phyloP scores from a whole-genome alignment of 129 eudicot genomes.

The Calendula officinalis region DNA sequence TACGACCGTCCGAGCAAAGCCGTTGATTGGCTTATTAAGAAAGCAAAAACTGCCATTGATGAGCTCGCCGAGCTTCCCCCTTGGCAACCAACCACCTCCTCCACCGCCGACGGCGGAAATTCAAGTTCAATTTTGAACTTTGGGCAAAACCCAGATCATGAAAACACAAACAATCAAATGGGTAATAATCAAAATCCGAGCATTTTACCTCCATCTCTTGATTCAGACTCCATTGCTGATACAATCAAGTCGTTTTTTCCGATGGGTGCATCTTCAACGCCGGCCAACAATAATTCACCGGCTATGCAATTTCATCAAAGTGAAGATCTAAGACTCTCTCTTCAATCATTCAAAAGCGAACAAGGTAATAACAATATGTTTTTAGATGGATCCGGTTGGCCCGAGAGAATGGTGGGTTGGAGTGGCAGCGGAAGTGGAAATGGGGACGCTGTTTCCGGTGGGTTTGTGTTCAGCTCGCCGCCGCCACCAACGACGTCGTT shows the following conservation, averaged over 20 bases:
- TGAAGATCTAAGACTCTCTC: slow-evolving; percentile 47
- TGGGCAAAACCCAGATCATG: slow-evolving; percentile 28
- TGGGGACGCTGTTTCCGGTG: slow-evolving; percentile 24
- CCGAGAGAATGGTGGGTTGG: slow-evolving; percentile 41
- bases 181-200: slow-evolving; percentile 18
- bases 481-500: slow-evolving; percentile 27
- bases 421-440: slow-evolving; percentile 27
- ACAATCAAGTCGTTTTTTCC: slow-evolving; percentile 75
- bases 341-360: too few species aligned
- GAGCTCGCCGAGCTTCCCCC: slow-evolving; percentile 75
- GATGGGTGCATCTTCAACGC: slow-evolving; percentile 44
- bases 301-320: slow-evolving; percentile 37
- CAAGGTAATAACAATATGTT: too few species aligned
- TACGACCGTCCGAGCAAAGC: slow-evolving; percentile 75
- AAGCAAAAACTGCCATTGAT: slow-evolving; percentile 62
- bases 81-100: slow-evolving; percentile 48
- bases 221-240: slow-evolving; percentile 68
- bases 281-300: slow-evolving; percentile 13
- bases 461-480: slow-evolving; percentile 44
- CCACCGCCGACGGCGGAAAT: neutral
- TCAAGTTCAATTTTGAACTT: slow-evolving; percentile 3
- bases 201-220: slow-evolving; percentile 59
- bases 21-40: slow-evolving; percentile 72
- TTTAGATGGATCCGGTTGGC: slow-evolving; percentile 40
- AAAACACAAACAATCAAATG: slow-evolving; percentile 7